Percentiles rank a stretch among this genome's conserved stretches.
Evolutionary conservation across 2,329 filamentous ascomycete genomes (phyloP).

Genomic region (Fusarium fujikuroi): DNA sequence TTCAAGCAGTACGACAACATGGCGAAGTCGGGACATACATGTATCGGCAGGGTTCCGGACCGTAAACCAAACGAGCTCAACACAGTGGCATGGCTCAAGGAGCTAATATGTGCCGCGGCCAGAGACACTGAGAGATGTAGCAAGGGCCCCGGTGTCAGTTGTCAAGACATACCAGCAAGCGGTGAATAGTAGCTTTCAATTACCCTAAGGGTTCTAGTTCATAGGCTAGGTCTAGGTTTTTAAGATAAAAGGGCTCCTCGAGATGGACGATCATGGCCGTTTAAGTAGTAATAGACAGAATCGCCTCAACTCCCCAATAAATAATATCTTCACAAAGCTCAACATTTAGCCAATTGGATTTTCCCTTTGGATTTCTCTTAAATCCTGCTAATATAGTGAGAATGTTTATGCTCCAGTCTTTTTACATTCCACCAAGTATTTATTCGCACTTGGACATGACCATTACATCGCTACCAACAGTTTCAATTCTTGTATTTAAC

Average conservation of each 20-base stretch:
- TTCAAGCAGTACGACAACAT: not conserved
- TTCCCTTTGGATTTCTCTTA: not conserved
- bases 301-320: not conserved
- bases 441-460: not conserved
- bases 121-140: not conserved
- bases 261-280: too few species aligned
- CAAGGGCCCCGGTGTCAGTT: not conserved
- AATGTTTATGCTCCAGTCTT: not conserved
- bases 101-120: not conserved
- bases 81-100: not conserved
- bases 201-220: too few species aligned
- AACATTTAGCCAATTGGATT: not conserved
- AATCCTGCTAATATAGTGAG: too few species aligned
- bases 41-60: not conserved
- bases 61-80: not conserved
- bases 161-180: not conserved
- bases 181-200: not conserved
- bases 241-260: not conserved
- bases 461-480: not conserved
- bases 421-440: not conserved
- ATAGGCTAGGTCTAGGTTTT: too few species aligned
- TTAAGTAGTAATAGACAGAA: not conserved
- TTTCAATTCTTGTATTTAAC: not conserved
- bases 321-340: not conserved
- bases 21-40: accelerated